Base-by-base conservation (phyloP, 371 early-diverging fungal species). In the Lichtheimia ramosa region DNA sequence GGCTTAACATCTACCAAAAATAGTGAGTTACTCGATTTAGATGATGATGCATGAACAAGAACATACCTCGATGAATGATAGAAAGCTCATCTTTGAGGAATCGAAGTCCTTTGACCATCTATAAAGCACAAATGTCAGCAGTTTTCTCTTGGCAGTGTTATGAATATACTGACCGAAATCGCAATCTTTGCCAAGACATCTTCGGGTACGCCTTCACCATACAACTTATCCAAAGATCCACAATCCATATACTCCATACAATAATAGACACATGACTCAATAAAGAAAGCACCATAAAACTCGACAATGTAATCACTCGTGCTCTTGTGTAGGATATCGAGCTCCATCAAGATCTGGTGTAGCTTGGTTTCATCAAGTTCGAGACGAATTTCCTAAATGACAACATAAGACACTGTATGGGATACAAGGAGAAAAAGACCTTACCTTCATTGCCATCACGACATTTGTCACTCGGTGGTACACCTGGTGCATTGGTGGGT, bases 201-300 rank as follows among this genome's bases (percentile, higher is more conserved):
- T 72, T 96, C 97, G 27, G 90, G 89, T 0, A 90, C 85, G 27
- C 95, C 94, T 34, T 83, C 82, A 8, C 84, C 83, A 65, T 93
- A 93, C 42, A 97, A 70, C 48, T 88, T 86, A 64, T 97, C 96
- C 51, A 97, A 73, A 14, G 95, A 95, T 40, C 96, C 96, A 46
- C 85, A 92, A 70, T 97, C 97, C 97, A 97, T 97, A 73, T 87
- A 96, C 74, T 91, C 93, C 89, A 89, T 92, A 70, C 95, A 96
- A 69, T 93, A 93, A 69, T 94, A 97, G 0, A 96, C 96, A 70
- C 93, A 92, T n/a, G 91, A 89, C 68, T 96, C 96, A 59, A 93
- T 88, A 65, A 95, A 95, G 78, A 96, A 97, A 1, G 97, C 97
- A n/a, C 97, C 97, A 76, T 97, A 97, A 67, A 96, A 97, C 52